Evolutionary conservation across 495 filamentous ascomycete species (phyloP).

Genomic region (Poronia punctata): DNA sequence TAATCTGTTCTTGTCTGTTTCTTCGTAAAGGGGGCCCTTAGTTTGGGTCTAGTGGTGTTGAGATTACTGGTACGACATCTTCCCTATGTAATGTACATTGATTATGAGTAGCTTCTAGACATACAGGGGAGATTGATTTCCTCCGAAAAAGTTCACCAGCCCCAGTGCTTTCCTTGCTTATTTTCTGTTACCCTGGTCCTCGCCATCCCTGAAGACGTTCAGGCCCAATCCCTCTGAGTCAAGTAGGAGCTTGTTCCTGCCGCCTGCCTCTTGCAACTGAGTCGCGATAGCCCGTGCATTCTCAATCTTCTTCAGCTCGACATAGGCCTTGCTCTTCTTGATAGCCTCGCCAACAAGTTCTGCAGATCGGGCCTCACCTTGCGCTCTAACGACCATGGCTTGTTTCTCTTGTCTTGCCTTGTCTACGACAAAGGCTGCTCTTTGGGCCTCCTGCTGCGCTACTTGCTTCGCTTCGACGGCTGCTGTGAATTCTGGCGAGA

Average conservation of each 20-base stretch:
- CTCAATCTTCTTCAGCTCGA: constrained; percentile 95
- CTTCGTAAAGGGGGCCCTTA: too few species aligned
- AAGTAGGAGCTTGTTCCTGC: constrained; percentile 89
- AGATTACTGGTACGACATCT: too few species aligned
- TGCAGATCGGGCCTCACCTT: constrained; percentile 97
- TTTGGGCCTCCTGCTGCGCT: constrained; percentile 95
- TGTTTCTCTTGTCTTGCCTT: constrained; percentile 99
- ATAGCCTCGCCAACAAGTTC: constrained; percentile 98
- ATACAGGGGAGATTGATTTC: constrained; percentile 39
- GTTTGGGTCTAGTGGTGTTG: too few species aligned
- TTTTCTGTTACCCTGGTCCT: constrained; percentile 42
- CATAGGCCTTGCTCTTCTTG: constrained; percentile 96
- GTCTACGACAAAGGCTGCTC: constrained; percentile 95
- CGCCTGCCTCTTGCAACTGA: constrained; percentile 75
- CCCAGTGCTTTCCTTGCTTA: constrained; percentile 8
- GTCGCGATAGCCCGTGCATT: constrained; percentile 82
- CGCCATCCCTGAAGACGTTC: constrained; percentile 58
- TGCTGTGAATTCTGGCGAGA: constrained; percentile 98
- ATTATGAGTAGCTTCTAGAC: constrained; percentile 20
- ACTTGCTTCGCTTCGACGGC: constrained; percentile 99
- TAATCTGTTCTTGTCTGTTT: too few species aligned
- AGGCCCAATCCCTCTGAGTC: constrained; percentile 84
- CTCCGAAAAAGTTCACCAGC: neutral
- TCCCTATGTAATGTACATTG: constrained; percentile 19
- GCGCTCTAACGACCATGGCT: constrained; percentile 94